Evolutionary conservation across 23 red algal genomes (phyloP), one percentile per base, ranked within the genome.

Genomic region (Gracilaria domingensis): DNA sequence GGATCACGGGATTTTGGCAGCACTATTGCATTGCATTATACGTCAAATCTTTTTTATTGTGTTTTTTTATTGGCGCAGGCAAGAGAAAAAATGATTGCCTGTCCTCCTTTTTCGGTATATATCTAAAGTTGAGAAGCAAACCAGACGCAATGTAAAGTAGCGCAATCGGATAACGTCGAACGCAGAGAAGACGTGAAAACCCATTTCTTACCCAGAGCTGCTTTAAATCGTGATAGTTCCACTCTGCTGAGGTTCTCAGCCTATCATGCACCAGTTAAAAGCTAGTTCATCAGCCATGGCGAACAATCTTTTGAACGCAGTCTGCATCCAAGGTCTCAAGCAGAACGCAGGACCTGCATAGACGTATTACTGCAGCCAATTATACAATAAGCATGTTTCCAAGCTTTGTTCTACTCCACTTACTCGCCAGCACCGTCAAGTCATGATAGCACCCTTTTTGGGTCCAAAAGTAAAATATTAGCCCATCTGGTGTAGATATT

Each of bases 141-240:
- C 12, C 69, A 30, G 37, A 42, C 5, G 69, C 17, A 42, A 21
- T 74, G 26, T 74, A 74, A 9, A 74, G 23, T 20, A 74, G 13
- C 14, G 37, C 69, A 39, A 74, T 25, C 16, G 69, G 69, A 39
- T 18, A 39, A 12, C 40, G 5, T 20, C 69, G 69, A 16, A 74
- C 69, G 8, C 6, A 13, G 3, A 74, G 69, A 32, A 74, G 17
- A 47, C 69, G 69, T 32, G 37, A 42, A 74, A 42, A 30, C 12
- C n/a, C 26, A 25, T 74, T 74, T 4, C 37, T 7, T 4, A 47
- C 35, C 69, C 17, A 74, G 11, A 42, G 12, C 23, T 74, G 69
- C 18, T 74, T 74, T 42, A 74, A 21, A 47, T 74, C 69, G 4
- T 74, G 12, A 47, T 74, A 74, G 69, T 74, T 74, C 69, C 69